A percentile compares a stretch with the other conserved stretches of the same genome.
These are phyloP conservation scores for Silybum marianum DNA, from an alignment of 129 eudicot species.

Conservation along the genomic window DNA sequence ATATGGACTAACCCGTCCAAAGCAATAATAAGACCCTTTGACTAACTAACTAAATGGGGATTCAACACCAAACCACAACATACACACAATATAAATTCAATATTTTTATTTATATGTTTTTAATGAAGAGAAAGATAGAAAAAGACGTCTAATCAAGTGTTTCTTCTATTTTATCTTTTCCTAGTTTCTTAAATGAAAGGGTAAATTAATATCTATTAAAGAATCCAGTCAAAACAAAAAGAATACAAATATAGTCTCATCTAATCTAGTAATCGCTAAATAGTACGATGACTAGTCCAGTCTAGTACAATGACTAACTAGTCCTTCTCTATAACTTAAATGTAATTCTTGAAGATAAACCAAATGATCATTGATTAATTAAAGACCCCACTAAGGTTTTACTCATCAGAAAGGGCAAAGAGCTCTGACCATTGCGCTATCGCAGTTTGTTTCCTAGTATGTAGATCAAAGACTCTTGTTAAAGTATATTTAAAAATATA, in stretches of 20 bases:
- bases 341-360: neutral
- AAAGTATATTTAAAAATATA: neutral
- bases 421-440: neutral
- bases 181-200: neutral
- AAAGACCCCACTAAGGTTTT: neutral
- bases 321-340: slow-evolving; percentile 19
- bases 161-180: neutral
- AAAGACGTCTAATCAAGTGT: neutral
- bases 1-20: neutral
- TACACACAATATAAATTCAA: neutral
- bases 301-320: neutral
- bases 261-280: neutral
- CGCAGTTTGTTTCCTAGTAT: neutral
- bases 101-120: neutral
- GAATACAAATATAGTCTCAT: neutral
- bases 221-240: neutral
- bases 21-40: neutral
- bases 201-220: neutral
- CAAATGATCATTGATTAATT: neutral
- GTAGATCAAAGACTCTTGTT: neutral
- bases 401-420: neutral
- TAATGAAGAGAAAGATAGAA: neutral
- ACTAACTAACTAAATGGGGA: neutral
- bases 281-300: neutral
- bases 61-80: neutral